Evolutionary conservation across 352 stramenopile genomes (phyloP), one percentile per base, ranked within the genome.

Genomic region (Phytophthora ohioensis): DNA sequence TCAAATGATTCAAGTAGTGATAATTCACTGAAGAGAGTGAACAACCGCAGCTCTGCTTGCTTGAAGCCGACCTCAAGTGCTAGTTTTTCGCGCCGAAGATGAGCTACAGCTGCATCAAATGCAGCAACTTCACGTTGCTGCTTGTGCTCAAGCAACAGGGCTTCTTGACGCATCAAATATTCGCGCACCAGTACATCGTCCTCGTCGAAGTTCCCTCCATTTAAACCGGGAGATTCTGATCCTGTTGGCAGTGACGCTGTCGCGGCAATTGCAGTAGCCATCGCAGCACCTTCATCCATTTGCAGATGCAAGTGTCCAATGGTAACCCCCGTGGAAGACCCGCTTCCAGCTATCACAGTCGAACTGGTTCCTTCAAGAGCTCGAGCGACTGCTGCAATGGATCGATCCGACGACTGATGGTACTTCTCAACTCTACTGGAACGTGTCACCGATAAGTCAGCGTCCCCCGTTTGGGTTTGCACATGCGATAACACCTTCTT

Each of bases 1-100:
- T 98, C 94, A 58, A 98, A 97, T 34, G 95, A 89, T 66, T 97
- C 88, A 3, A 98, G 83, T 32, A 98, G 72, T 38, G 82, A 74
- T 27, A 98, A 73, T 59, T 98, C 95, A 54, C 91, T 87, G 13
- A 83, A 69, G 9, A 98, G 70, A 12, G 94, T 96, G 55, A 98
- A 82, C 53, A 98, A 51, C 38, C 88, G 90, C 17, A 98, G 78
- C 71, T 98, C 94, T 12, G 82, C 87, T 52, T 91, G 82, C 69
- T 97, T 97, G 52, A 98, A 92, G 30, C 91, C 76, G n/a, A 92
- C 81, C n/a, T 90, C 87, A 9, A 98, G 77, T 2, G 78, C 64
- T 70, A 97, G 82, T 63, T 94, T 90, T 59, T 98, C 94, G 15
- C 80, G 70, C 3, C 94, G 86, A 21, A 98, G 81, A 45, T 96